Evolutionary conservation across 1,139 yeast species (phyloP).

Genomic region (Yamadazyma spencermartinsiae): DNA sequence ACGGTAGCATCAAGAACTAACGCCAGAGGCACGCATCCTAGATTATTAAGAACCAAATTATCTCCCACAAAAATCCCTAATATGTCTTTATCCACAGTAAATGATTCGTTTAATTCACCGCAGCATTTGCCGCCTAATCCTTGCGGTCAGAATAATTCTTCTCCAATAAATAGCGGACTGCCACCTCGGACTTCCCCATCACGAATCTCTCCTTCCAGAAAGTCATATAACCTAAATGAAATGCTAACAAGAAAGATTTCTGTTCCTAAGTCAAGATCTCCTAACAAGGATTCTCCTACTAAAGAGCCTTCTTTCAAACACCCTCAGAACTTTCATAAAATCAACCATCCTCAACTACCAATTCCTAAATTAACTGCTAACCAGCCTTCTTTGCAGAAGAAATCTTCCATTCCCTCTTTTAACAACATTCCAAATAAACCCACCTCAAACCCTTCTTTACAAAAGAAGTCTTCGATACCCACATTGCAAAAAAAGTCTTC

Average conservation of each 20-base stretch:
- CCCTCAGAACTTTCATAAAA: conserved; percentile 13
- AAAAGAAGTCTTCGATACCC: conserved; percentile 18
- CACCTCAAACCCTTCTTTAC: conserved; percentile 11
- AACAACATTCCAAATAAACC: conserved; percentile 6
- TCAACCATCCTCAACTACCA: conserved; percentile 5
- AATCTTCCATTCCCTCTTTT: conserved; percentile 14
- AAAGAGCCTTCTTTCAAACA: conserved; percentile 19
- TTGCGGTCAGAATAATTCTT: neutral
- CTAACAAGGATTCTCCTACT: conserved; percentile 7
- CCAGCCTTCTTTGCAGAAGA: conserved; percentile 17
- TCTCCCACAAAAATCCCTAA: conserved; percentile 7
- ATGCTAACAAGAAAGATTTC: conserved; percentile 24
- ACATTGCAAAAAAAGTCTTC: conserved; percentile 17
- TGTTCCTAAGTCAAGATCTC: conserved; percentile 13
- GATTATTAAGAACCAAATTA: conserved; percentile 1
- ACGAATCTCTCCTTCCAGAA: conserved; percentile 13
- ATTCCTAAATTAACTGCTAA: conserved; percentile 1
- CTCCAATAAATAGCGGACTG: conserved; percentile 3
- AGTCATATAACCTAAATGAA: conserved; percentile 39
- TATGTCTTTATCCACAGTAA: conserved; percentile 1
- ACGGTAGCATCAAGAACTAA: no score
- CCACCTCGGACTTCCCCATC: conserved; percentile 11
- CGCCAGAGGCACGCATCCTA: conserved; percentile 1
- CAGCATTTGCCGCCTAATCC: conserved; percentile 1
- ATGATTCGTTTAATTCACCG: conserved; percentile 1